Conservation (phyloP, 202 grass and related monocot species). For the Setaria viridis region DNA sequence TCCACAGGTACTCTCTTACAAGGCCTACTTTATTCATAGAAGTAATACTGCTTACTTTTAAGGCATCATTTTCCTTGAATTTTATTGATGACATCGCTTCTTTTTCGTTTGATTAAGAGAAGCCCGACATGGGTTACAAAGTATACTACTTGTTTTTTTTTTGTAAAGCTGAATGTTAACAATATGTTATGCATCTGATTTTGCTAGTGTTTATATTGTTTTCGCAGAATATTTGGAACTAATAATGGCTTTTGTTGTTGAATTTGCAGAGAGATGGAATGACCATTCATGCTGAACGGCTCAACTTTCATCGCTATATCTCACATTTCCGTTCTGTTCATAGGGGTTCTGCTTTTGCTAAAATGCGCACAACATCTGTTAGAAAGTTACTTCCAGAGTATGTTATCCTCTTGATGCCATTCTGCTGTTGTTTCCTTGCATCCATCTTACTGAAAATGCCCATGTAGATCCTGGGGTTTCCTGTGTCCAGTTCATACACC, state of each 20-base stretch:
- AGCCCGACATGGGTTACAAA: neutral
- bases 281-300: conserved; percentile 87
- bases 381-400: conserved; percentile 98
- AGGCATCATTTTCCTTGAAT: conserved; percentile 28
- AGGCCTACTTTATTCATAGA: conserved; percentile 28
- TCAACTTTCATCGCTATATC: conserved; percentile 88
- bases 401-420: conserved; percentile 41
- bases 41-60: conserved; percentile 25
- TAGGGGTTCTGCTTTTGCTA: conserved; percentile 95
- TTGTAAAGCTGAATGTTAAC: conserved; percentile 33
- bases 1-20: conserved; percentile 74
- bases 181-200: neutral
- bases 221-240: conserved; percentile 39
- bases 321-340: conserved; percentile 96
- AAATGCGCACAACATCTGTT: conserved; percentile 92
- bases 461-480: conserved; percentile 92
- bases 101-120: conserved; percentile 40
- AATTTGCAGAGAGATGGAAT: conserved; percentile 88
- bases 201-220: conserved; percentile 21
- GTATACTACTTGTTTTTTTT: conserved; percentile 22
- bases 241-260: conserved; percentile 36
- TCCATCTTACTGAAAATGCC: conserved; percentile 36
- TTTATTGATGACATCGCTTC: conserved; percentile 11
- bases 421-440: conserved; percentile 40
- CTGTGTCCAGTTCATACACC: conserved; percentile 97